Conservation (phyloP, 2,329 filamentous ascomycete genomes). For the Periconia digitata region DNA sequence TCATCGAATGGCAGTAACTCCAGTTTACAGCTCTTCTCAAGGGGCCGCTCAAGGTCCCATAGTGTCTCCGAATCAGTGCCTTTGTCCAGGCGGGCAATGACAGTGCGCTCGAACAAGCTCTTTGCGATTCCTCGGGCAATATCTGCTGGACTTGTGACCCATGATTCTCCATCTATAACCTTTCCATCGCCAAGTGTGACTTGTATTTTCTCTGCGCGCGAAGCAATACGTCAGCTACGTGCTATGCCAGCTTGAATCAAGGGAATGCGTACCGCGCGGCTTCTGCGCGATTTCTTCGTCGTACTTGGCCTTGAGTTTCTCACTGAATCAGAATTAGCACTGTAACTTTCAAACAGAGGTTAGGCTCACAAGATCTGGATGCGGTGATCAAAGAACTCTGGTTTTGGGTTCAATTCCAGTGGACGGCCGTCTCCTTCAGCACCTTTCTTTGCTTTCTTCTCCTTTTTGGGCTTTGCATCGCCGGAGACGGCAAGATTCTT, state of each 20-base stretch:
- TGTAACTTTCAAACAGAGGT: not conserved
- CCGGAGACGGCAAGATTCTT: slow-evolving; percentile 59
- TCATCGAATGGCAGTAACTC: slow-evolving; percentile 82
- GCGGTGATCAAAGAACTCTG: slow-evolving; percentile 80
- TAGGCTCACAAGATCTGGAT: slow-evolving; percentile 69
- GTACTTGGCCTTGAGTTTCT: slow-evolving; percentile 81
- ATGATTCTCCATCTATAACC: slow-evolving; percentile 74
- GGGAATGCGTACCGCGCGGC: slow-evolving; percentile 55
- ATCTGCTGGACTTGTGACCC: slow-evolving; percentile 84
- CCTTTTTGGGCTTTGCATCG: slow-evolving; percentile 43
- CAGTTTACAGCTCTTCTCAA: slow-evolving; percentile 85
- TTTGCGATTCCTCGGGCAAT: slow-evolving; percentile 80
- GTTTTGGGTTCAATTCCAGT: slow-evolving; percentile 56
- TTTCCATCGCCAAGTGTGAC: slow-evolving; percentile 74
- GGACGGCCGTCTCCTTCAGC: slow-evolving; percentile 43
- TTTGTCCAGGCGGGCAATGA: slow-evolving; percentile 83
- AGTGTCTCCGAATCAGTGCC: slow-evolving; percentile 70
- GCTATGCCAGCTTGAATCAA: not conserved
- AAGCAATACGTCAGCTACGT: slow-evolving; percentile 16
- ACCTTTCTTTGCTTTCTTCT: slow-evolving; percentile 51
- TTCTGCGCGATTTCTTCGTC: slow-evolving; percentile 73
- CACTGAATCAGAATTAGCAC: slow-evolving; percentile 41
- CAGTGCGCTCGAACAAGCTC: slow-evolving; percentile 80
- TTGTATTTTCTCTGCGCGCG: slow-evolving; percentile 62
- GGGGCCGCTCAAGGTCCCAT: slow-evolving; percentile 89